phyloP scores from a whole-genome alignment of 495 filamentous ascomycete species.

The Jackrogersella minutella region DNA sequence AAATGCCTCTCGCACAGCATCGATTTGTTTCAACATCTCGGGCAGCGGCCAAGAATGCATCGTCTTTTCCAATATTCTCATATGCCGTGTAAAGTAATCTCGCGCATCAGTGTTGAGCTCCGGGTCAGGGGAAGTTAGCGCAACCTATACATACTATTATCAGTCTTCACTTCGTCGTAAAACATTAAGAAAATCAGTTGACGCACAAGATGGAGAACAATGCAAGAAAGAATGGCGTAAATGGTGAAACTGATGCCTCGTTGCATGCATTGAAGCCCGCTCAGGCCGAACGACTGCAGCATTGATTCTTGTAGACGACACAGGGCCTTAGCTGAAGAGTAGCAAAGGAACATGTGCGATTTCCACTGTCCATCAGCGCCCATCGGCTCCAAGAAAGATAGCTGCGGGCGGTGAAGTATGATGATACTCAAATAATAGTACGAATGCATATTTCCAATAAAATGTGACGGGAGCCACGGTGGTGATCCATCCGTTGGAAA shows the following conservation, averaged over 20 bases:
- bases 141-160: constrained; percentile 65
- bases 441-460: constrained; percentile 89
- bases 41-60: constrained; percentile 87
- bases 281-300: constrained; percentile 75
- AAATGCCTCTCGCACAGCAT: constrained; percentile 90
- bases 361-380: constrained; percentile 82
- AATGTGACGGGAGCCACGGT: constrained; percentile 88
- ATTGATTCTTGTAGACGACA: constrained; percentile 93
- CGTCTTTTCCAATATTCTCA: constrained; percentile 92
- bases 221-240: constrained; percentile 89
- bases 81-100: constrained; percentile 92
- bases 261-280: constrained; percentile 90
- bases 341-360: constrained; percentile 84
- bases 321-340: constrained; percentile 84
- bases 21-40: constrained; percentile 90
- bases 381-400: constrained; percentile 78
- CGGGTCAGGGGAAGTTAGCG: constrained; percentile 92
- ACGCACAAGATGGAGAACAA: constrained; percentile 92
- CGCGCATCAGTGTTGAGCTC: constrained; percentile 84
- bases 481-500: constrained; percentile 82
- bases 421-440: constrained; percentile 91
- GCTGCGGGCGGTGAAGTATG: constrained; percentile 87
- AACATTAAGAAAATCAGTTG: neutral
- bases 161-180: neutral
- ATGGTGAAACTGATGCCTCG: constrained; percentile 96